Percentiles rank a stretch among this genome's conserved stretches.
Evolutionary conservation across 768 basidiomycete genomes (phyloP).

Genomic region (Russula dissimulans): DNA sequence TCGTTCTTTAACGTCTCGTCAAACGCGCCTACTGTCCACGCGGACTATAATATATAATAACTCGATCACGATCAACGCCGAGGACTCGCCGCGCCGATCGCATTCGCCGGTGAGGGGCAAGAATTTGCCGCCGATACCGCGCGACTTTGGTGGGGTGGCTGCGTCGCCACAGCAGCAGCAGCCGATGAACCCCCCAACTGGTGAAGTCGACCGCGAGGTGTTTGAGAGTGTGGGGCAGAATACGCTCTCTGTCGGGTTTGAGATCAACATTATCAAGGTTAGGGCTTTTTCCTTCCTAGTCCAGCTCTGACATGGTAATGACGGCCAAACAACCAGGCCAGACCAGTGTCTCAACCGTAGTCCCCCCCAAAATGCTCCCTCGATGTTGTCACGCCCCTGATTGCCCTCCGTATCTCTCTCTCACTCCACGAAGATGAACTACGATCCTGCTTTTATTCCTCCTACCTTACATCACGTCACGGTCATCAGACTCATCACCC

Average conservation of each 20-base stretch:
- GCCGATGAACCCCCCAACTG: constrained; percentile 39
- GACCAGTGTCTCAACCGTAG: neutral
- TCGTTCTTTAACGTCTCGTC: constrained; percentile 80
- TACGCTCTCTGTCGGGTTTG: constrained; percentile 84
- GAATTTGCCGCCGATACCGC: constrained; percentile 71
- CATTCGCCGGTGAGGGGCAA: constrained; percentile 52
- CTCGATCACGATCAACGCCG: constrained; percentile 22
- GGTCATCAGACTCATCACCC: too few species aligned
- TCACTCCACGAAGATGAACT: too few species aligned
- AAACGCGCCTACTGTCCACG: constrained; percentile 34
- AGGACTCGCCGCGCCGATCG: constrained; percentile 27
- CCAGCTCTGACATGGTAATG: constrained; percentile 38
- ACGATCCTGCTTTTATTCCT: too few species aligned
- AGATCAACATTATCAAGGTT: constrained; percentile 96
- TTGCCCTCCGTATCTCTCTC: too few species aligned
- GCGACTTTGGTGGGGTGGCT: constrained; percentile 40
- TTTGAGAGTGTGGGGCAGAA: constrained; percentile 70
- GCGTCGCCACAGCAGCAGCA: constrained; percentile 19
- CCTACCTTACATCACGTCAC: too few species aligned
- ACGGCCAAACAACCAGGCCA: neutral
- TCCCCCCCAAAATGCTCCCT: neutral
- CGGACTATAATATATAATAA: constrained; percentile 30
- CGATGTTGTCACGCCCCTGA: neutral
- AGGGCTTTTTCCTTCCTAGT: neutral
- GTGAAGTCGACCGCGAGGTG: constrained; percentile 55